phyloP scores from a whole-genome alignment of 2,329 filamentous ascomycete genomes.

The Sarocladium kiliense region DNA sequence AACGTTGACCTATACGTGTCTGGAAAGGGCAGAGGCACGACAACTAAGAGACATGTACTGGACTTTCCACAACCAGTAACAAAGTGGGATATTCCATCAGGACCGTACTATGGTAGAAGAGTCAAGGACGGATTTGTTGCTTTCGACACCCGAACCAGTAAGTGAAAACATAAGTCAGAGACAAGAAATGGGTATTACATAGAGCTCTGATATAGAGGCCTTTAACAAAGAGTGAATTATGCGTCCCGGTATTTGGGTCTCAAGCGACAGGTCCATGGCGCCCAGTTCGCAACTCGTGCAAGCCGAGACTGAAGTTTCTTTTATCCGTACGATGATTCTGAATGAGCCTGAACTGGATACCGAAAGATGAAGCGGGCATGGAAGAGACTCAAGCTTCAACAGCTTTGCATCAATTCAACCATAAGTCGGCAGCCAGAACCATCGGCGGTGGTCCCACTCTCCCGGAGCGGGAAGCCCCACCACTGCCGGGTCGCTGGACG shows the following conservation, averaged over 20 bases:
- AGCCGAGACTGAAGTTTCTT: neutral
- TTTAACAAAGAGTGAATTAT: neutral
- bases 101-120: neutral
- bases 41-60: neutral
- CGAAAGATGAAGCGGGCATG: neutral
- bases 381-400: neutral
- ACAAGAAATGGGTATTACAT: neutral
- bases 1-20: neutral
- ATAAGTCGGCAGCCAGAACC: neutral
- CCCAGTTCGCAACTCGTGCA: too few relatives aligned
- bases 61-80: neutral
- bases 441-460: neutral
- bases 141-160: neutral
- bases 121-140: neutral
- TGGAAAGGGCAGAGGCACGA: neutral
- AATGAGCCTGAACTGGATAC: too few relatives aligned
- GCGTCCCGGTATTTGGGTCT: neutral
- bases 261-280: too few relatives aligned
- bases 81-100: constrained; percentile 1
- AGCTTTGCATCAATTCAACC: neutral
- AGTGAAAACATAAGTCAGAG: neutral
- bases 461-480: neutral
- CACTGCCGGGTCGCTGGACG: neutral
- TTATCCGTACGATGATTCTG: too few relatives aligned
- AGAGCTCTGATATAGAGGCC: neutral